Percentiles rank a stretch among this genome's conserved stretches.
Evolutionary conservation across 2,329 filamentous ascomycete genomes (phyloP).

Genomic region (Calonectria pseudoreteaudii): DNA sequence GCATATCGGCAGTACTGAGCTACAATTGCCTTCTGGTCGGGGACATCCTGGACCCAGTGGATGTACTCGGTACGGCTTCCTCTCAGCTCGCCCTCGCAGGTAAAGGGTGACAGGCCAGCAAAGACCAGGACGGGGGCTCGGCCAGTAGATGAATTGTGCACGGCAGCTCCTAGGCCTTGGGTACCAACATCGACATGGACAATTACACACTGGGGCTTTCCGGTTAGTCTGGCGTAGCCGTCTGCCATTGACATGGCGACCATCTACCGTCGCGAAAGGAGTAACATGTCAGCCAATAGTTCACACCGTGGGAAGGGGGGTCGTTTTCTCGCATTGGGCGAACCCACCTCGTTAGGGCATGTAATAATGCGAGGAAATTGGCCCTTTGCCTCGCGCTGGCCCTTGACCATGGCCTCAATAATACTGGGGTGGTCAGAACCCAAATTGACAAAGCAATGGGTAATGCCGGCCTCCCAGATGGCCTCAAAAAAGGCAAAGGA

Average conservation of each 20-base stretch:
- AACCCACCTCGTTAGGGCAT: conserved; percentile 79
- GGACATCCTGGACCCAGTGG: conserved; percentile 88
- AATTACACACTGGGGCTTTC: conserved; percentile 80
- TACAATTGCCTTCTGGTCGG: conserved; percentile 84
- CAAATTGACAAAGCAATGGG: conserved; percentile 73
- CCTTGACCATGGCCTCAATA: conserved; percentile 84
- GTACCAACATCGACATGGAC: conserved; percentile 87
- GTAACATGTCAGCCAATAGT: conserved; percentile 16
- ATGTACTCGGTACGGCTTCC: conserved; percentile 87
- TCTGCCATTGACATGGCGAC: conserved; percentile 88
- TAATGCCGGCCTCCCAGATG: conserved; percentile 76
- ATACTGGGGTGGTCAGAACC: conserved; percentile 82
- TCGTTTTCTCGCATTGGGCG: not conserved
- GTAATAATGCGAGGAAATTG: conserved; percentile 81
- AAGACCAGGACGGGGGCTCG: conserved; percentile 82
- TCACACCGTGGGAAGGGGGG: fast-evolving
- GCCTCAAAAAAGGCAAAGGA: conserved; percentile 88
- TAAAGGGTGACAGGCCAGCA: conserved; percentile 81
- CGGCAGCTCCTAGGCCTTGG: conserved; percentile 80
- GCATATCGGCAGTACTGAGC: conserved; percentile 88
- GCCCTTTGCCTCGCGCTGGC: conserved; percentile 73
- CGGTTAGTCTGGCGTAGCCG: conserved; percentile 79
- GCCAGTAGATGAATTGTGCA: conserved; percentile 83
- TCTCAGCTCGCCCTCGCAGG: conserved; percentile 80
- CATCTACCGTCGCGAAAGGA: conserved; percentile 65